A percentile compares a stretch with the other conserved stretches of the same genome.
Conservation (phyloP, 2,329 filamentous ascomycete species). For the Aspergillus sp. region DNA sequence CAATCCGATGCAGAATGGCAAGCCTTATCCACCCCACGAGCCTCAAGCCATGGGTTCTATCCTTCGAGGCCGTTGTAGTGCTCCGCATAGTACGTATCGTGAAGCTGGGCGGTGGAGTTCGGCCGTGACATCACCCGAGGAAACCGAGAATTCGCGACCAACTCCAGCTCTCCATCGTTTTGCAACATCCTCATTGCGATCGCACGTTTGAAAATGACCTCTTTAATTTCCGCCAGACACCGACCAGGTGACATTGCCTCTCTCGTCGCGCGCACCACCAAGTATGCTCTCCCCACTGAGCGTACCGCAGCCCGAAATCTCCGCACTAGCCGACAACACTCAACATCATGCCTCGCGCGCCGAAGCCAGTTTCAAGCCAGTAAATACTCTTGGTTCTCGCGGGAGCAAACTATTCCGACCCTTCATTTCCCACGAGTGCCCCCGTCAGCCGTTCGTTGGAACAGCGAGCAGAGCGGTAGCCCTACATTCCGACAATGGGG, state of each 20-base stretch:
- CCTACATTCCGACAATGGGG: conserved; percentile 28
- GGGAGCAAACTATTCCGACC: background rate
- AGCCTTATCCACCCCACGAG: background rate
- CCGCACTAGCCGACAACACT: background rate
- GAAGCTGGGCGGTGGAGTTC: background rate
- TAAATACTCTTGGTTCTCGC: background rate
- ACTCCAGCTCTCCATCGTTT: background rate
- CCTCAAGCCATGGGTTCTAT: background rate
- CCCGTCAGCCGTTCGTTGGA: background rate
- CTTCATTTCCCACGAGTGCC: background rate
- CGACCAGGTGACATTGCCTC: background rate
- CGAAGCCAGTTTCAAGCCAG: background rate
- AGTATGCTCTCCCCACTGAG: background rate
- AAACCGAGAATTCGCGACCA: background rate
- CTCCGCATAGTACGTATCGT: background rate
- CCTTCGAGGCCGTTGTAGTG: background rate
- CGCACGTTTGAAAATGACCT: conserved; percentile 8
- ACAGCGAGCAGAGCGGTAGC: conserved; percentile 17
- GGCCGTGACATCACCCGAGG: conserved; percentile 13
- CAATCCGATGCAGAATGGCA: no score
- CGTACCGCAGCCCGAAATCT: background rate
- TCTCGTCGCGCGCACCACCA: conserved; percentile 10
- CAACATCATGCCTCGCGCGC: background rate
- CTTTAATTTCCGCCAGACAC: conserved; percentile 9
- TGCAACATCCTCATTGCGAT: background rate